Conservation (phyloP, 1,284 basidiomycete species). For the Moniliella sp. region DNA sequence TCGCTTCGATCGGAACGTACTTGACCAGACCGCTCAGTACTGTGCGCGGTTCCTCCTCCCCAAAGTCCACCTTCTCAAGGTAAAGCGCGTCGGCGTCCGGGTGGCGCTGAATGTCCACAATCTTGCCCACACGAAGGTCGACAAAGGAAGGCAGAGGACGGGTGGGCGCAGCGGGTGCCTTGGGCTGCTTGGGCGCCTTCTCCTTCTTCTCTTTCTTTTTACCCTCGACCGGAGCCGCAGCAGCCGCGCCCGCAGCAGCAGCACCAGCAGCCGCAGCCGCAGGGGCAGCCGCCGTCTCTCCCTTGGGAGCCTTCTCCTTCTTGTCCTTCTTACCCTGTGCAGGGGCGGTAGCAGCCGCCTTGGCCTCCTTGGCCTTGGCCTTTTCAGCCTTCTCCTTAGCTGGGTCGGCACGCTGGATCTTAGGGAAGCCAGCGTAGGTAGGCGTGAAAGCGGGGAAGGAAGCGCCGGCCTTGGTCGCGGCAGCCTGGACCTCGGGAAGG, state of each 20-base stretch:
- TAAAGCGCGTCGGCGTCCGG: constrained; percentile 32
- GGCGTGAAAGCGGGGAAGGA: constrained; percentile 20
- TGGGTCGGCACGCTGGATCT: constrained; percentile 15
- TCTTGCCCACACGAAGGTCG: constrained; percentile 30
- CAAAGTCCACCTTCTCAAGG: constrained; percentile 32
- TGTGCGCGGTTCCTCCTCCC: constrained; percentile 27
- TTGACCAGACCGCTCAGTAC: constrained; percentile 29
- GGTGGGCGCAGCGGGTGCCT: background rate
- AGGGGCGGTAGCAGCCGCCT: too few species aligned
- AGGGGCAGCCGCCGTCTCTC: too few species aligned
- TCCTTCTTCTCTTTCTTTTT: constrained; percentile 4
- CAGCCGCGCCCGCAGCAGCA: constrained; percentile 3
- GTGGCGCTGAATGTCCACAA: constrained; percentile 24
- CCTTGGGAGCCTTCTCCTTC: constrained; percentile 11
- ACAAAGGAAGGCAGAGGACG: constrained; percentile 22
- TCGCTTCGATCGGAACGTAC: constrained; percentile 31
- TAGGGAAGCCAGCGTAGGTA: constrained; percentile 24
- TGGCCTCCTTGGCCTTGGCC: constrained; percentile 5
- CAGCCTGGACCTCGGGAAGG: constrained; percentile 5
- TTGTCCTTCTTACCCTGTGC: constrained; percentile 7
- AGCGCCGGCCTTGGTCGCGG: constrained; percentile 9
- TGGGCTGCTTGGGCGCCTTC: background rate
- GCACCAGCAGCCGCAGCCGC: too few species aligned
- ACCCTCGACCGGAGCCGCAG: constrained; percentile 6
- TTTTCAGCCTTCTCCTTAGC: constrained; percentile 17